Base-by-base conservation (phyloP, 176 grass and related monocot species). In the Echinochloa phyllopogon region DNA sequence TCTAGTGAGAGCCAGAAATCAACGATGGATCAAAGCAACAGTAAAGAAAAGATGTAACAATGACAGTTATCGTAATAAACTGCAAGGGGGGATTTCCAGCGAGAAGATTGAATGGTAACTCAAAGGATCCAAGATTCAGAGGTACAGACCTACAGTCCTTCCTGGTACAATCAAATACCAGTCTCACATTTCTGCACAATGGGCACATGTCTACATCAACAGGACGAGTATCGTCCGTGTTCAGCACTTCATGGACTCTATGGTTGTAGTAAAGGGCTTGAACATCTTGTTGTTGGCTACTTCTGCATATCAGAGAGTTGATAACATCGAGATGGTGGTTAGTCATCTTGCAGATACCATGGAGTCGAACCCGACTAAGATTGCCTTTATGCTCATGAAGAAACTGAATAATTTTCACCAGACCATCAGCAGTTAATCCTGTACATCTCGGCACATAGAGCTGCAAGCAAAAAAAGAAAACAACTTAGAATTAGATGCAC, bases 141-240 rank as follows among this genome's bases (percentile, higher is more conserved):
- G 53, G 11, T 69, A 86, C 83, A 65, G 38, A 96, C 93, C 93
- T 94, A 88, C 89, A 99, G 40, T 87, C 78, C 40, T 91, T 82
- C 88, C 89, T 90, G 14, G 96, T 94, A 83, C 96, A 99, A 79
- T 92, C 89, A 89, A 94, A 96, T 2, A 99, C 84, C 52, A 89
- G 78, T 55, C 90, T 89, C 42, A 96, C 81, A 70, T 85, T 81
- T 69, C 40, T 76, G 74, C 96, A 96, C 41, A 70, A 77, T 15
- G 86, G 88, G n/a, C 84, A 90, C 52, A 91, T 25, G 76, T 99
- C 93, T 49, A 96, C 91, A 86, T 99, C 96, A 82, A 99, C 89
- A 33, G 81, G 88, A 11, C 72, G 80, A 62, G 69, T 73, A 66
- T 92, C 74, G 10, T 90, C 76, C 6, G 70, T 80, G 77, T 75